A percentile compares a stretch with the other conserved stretches of the same genome.
Conservation (phyloP, 305 asterid species). For the Fraxinus greggii region DNA sequence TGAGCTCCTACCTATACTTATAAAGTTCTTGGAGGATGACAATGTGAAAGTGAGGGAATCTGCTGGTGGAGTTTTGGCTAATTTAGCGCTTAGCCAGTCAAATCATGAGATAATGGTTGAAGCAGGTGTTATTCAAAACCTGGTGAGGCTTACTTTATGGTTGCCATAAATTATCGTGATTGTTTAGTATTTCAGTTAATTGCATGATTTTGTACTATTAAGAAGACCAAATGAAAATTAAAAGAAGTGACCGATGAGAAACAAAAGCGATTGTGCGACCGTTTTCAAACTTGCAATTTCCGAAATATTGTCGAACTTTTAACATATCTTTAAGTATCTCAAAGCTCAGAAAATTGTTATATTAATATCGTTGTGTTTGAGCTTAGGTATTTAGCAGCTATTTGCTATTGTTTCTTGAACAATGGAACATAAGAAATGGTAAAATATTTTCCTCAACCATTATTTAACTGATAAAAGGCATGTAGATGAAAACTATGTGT, state of each 20-base stretch:
- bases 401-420: background rate
- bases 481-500: background rate
- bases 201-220: constrained; percentile 16
- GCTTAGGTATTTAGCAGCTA: background rate
- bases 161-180: constrained; percentile 10
- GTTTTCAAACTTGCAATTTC: background rate
- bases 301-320: background rate
- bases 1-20: constrained; percentile 62
- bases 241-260: background rate
- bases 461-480: background rate
- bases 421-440: background rate
- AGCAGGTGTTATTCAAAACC: constrained; percentile 69
- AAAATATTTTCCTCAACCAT: background rate
- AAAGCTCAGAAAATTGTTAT: constrained; percentile 1
- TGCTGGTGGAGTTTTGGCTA: constrained; percentile 73
- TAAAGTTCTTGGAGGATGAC: constrained; percentile 70
- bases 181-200: constrained; percentile 12
- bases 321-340: background rate
- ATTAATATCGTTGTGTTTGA: background rate
- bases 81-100: constrained; percentile 52
- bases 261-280: background rate
- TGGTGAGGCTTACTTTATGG: constrained; percentile 49
- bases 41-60: constrained; percentile 66
- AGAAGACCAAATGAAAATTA: background rate
- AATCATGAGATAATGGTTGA: constrained; percentile 69